Conservation (phyloP, 2,329 filamentous ascomycete species). For the Aspergillus tamarii region DNA sequence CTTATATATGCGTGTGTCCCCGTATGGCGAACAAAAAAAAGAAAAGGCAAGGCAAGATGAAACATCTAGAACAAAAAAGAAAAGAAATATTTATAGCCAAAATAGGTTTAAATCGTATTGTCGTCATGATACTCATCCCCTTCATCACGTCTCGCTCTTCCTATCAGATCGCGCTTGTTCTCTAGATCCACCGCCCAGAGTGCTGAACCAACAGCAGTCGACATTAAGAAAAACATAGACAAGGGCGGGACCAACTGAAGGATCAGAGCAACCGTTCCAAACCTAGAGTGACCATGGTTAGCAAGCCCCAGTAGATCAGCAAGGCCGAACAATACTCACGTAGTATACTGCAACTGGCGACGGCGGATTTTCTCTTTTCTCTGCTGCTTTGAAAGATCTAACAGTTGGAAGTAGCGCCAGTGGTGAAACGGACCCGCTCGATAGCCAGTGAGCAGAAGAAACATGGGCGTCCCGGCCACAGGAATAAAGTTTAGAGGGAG, state of each 20-base stretch:
- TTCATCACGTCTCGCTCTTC: conserved; percentile 23
- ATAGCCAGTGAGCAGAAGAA: conserved; percentile 85
- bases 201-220: conserved; percentile 80
- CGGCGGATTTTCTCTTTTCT: conserved; percentile 69
- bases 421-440: conserved; percentile 86
- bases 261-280: conserved; percentile 81
- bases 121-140: conserved; percentile 38
- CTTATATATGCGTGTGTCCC: background rate
- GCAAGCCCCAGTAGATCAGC: background rate
- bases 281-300: conserved; percentile 49
- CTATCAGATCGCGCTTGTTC: conserved; percentile 48
- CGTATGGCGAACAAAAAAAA: background rate
- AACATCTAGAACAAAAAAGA: background rate
- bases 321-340: conserved; percentile 51
- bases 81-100: conserved; percentile 5
- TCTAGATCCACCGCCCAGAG: conserved; percentile 85
- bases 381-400: conserved; percentile 73
- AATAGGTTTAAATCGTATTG: conserved; percentile 19
- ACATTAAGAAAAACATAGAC: conserved; percentile 93
- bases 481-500: conserved; percentile 88
- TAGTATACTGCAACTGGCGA: conserved; percentile 81
- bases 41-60: background rate
- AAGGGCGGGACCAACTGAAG: conserved; percentile 86
- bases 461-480: conserved; percentile 78
- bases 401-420: conserved; percentile 84